phyloP scores from a whole-genome alignment of 805 yeast genomes.

The Henningerozyma blattae region DNA sequence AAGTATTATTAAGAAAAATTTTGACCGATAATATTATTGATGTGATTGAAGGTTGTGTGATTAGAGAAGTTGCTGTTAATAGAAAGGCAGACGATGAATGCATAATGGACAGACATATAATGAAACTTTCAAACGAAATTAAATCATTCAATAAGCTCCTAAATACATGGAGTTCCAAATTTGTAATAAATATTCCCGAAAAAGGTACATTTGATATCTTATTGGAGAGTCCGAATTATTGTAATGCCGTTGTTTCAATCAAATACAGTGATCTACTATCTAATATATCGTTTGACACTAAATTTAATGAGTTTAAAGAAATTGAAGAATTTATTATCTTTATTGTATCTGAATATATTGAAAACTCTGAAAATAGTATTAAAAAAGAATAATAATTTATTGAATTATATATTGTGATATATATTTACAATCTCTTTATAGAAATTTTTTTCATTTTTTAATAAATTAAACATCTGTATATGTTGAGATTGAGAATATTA shows the following conservation, averaged over 20 bases:
- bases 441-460: no score
- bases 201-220: slow-evolving; percentile 8
- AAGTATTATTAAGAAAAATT: slow-evolving; percentile 16
- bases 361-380: slow-evolving; percentile 2
- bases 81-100: background rate
- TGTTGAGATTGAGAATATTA: no score
- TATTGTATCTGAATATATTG: slow-evolving; percentile 18
- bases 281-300: slow-evolving; percentile 13
- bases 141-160: slow-evolving; percentile 13
- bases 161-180: slow-evolving; percentile 12
- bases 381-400: no score
- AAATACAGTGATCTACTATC: slow-evolving; percentile 6
- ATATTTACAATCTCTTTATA: no score
- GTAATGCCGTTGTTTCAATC: slow-evolving; percentile 18
- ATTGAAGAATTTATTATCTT: slow-evolving; percentile 25
- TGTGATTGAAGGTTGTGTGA: slow-evolving; percentile 7
- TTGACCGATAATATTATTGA: slow-evolving; percentile 16
- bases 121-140: slow-evolving; percentile 15
- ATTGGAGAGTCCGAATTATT: slow-evolving; percentile 21
- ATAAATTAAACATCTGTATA: no score
- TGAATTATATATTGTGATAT: no score
- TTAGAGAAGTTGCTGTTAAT: background rate
- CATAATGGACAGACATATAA: slow-evolving; percentile 12
- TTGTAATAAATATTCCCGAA: slow-evolving; percentile 7
- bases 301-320: slow-evolving; percentile 23